Percentiles rank a stretch among this genome's conserved stretches.
Conservation (phyloP, 2,329 filamentous ascomycete genomes). For the Rhynchosporium agropyri region DNA sequence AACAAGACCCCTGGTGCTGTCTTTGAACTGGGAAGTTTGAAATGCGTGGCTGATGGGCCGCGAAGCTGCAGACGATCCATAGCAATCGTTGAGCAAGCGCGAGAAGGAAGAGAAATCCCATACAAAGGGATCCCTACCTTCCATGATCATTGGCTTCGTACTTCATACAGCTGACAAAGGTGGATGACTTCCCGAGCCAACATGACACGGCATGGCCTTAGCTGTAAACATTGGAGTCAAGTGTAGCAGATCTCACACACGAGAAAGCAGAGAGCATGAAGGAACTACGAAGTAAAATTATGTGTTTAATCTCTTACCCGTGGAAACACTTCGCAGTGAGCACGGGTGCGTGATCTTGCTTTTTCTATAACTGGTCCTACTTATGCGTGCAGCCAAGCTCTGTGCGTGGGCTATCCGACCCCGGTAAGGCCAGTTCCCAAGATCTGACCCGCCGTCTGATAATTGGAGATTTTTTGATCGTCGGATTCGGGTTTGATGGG, state of each 20-base stretch:
- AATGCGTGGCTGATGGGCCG: constrained; percentile 25
- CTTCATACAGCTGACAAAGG: constrained; percentile 8
- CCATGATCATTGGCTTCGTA: constrained; percentile 25
- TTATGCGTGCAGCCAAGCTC: neutral
- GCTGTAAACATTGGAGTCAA: constrained; percentile 31
- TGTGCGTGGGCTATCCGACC: neutral
- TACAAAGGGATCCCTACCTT: constrained; percentile 9
- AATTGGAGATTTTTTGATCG: constrained; percentile 23
- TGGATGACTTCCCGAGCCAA: constrained; percentile 12
- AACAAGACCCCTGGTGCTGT: constrained; percentile 35
- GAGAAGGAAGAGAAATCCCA: constrained; percentile 14
- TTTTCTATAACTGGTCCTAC: neutral
- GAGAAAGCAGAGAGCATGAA: constrained; percentile 15
- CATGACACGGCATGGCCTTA: constrained; percentile 27
- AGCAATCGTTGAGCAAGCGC: constrained; percentile 10
- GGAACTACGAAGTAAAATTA: too few relatives aligned
- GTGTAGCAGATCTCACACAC: constrained; percentile 19
- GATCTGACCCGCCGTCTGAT: constrained; percentile 21
- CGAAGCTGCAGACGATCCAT: constrained; percentile 30
- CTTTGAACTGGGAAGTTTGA: constrained; percentile 30
- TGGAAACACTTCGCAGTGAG: too few relatives aligned
- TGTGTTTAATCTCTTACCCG: too few relatives aligned
- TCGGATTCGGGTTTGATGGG: neutral
- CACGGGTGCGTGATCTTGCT: neutral
- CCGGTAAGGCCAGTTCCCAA: neutral